phyloP scores from a whole-genome alignment of 1,284 basidiomycete species.

The Golubevia pallescens region DNA sequence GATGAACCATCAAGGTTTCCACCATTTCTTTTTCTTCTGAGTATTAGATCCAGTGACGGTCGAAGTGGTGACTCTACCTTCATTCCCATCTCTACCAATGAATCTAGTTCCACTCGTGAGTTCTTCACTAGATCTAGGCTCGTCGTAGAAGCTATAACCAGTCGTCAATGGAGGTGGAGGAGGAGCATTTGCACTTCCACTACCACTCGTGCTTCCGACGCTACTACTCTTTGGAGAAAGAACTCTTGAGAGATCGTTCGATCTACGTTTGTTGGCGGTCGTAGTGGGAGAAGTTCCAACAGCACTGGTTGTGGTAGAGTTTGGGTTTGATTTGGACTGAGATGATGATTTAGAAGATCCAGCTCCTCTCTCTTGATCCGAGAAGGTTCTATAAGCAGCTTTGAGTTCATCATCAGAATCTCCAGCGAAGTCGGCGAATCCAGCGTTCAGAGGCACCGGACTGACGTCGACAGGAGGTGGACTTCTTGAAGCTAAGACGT shows the following conservation, averaged over 20 bases:
- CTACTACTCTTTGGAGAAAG: background rate
- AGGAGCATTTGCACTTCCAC: background rate
- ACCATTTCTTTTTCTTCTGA: background rate
- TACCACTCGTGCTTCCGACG: background rate
- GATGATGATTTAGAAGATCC: background rate
- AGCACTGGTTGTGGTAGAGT: background rate
- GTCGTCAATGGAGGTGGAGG: background rate
- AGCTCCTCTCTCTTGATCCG: background rate
- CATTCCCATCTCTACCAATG: background rate
- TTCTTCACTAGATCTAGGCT: background rate
- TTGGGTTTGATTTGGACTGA: background rate
- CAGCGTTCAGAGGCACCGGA: background rate
- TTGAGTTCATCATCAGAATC: background rate
- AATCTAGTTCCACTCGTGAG: background rate
- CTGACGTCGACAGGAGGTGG: background rate
- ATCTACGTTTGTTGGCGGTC: background rate
- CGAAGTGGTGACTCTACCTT: background rate
- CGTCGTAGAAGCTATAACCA: background rate
- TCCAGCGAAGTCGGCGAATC: background rate
- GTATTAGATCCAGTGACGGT: background rate
- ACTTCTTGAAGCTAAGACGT: background rate
- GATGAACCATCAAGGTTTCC: background rate
- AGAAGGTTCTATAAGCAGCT: background rate
- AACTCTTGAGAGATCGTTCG: background rate
- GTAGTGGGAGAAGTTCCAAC: background rate